phyloP scores from a whole-genome alignment of 108 stramenopile species.

The Cyclotella kingstonii region DNA sequence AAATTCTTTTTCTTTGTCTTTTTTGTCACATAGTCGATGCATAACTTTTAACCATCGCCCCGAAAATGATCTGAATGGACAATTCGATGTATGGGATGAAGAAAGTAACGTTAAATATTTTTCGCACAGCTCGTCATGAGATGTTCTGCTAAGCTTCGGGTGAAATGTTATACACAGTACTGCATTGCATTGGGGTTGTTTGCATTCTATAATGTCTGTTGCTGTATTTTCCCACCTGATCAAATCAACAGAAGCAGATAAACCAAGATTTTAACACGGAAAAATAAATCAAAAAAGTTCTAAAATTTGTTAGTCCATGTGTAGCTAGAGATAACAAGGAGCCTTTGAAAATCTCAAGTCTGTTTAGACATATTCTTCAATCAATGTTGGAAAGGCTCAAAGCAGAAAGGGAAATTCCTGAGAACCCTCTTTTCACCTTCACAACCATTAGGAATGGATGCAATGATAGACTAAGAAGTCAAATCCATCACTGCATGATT shows the following conservation, averaged over 20 bases:
- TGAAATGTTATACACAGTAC: slow-evolving; percentile 44
- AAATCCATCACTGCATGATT: not conserved
- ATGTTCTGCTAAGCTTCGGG: slow-evolving; percentile 29
- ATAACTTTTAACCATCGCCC: slow-evolving; percentile 28
- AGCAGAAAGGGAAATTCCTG: no score
- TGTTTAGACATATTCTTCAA: slow-evolving; percentile 11
- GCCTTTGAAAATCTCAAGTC: slow-evolving; percentile 32
- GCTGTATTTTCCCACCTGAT: slow-evolving; percentile 59
- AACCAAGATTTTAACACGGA: not conserved
- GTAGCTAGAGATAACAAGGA: slow-evolving; percentile 59
- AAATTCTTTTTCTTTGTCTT: not conserved
- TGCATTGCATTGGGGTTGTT: slow-evolving; percentile 34
- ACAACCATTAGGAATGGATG: not conserved
- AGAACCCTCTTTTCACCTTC: not conserved
- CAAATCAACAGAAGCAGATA: slow-evolving; percentile 2
- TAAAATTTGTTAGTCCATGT: slow-evolving; percentile 51
- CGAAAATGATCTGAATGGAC: slow-evolving; percentile 27
- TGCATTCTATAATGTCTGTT: slow-evolving; percentile 53
- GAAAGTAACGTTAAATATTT: slow-evolving; percentile 32
- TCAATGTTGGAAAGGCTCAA: slow-evolving; percentile 12
- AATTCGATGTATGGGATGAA: slow-evolving; percentile 14
- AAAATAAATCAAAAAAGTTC: slow-evolving; percentile 5
- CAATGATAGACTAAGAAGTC: not conserved
- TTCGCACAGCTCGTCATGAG: slow-evolving; percentile 11
- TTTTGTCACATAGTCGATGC: slow-evolving; percentile 8